Conservation (phyloP, 306 rosid genomes). For the Malus sieversii region DNA sequence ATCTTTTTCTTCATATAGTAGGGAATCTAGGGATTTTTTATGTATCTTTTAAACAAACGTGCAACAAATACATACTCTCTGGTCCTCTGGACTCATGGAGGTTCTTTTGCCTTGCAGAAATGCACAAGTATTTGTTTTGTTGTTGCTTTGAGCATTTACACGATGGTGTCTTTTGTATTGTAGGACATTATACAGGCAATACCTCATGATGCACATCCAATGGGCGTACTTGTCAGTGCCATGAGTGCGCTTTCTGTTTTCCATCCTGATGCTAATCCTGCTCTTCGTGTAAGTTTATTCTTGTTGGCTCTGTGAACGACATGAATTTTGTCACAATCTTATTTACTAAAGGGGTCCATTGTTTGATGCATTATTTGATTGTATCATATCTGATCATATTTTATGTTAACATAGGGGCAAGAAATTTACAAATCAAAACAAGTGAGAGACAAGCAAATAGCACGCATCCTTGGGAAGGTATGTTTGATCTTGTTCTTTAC, state of each 20-base stretch:
- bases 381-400: neutral
- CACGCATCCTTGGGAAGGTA: conserved; percentile 82
- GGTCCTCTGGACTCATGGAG: neutral
- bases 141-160: neutral
- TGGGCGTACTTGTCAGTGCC: conserved; percentile 86
- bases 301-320: neutral
- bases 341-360: no score
- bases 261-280: conserved; percentile 93
- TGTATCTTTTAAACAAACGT: neutral
- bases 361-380: neutral
- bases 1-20: neutral
- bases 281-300: conserved; percentile 54
- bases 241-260: conserved; percentile 79
- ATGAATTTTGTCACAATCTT: neutral
- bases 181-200: conserved; percentile 81
- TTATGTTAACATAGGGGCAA: conserved; percentile 50
- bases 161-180: conserved; percentile 15
- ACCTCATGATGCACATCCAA: conserved; percentile 98
- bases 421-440: conserved; percentile 71
- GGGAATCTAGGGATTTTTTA: neutral
- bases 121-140: neutral
- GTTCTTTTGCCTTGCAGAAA: neutral
- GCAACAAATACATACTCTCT: neutral
- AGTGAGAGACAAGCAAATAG: conserved; percentile 87
- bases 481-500: conserved; percentile 9